Base-by-base conservation (phyloP, 1,284 basidiomycete species). In the Sphaerobolus stellatus region DNA sequence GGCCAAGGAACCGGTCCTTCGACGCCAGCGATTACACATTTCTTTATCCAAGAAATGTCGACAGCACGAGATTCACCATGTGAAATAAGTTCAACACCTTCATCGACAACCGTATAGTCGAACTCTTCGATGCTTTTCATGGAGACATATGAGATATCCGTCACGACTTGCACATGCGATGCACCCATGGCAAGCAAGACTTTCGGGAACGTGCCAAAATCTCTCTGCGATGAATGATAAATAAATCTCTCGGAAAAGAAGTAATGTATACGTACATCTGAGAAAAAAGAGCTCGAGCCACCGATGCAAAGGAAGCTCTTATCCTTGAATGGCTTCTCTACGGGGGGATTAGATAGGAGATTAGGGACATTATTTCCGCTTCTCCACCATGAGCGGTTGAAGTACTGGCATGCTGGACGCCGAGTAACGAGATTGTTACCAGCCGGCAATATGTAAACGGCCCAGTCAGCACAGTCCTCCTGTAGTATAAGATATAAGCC, bases 111-210 rank as follows among this genome's bases (percentile, higher is more conserved):
- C 40, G 93, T 70, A 59, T 83, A 86, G 66, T 92, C 82, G 67
- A 77, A 85, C 1, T 62, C 53, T n/a, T 62, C 16, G 44, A 79
- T 63, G 38, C 67, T 45, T 4, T 55, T 38, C 45, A 58, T 50
- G 28, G 70, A 64, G 44, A 75, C 67, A 47, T 70, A 62, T 43
- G 77, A 69, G 61, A 70, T 54, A 51, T 76, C 64, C 46, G 66
- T 52, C 63, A 79, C 68, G 3, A 80, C 81, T 63, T 88, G 84
- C 30, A 93, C 89, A 22, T 72, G 73, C 13, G 75, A 68, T 0
- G 90, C 88, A 5, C 88, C 87, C 81, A 92, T 88, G 48, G 82
- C 82, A 43, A 90, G 69, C 34, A 91, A 78, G 50, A 92, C 86
- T 50, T 75, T 74, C 0, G 77, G 77, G 9, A 50, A 54, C 18